These are phyloP conservation scores for Wallacemonas rigidus DNA, from an alignment of 208 protist genomes.

Conservation along the genomic window DNA sequence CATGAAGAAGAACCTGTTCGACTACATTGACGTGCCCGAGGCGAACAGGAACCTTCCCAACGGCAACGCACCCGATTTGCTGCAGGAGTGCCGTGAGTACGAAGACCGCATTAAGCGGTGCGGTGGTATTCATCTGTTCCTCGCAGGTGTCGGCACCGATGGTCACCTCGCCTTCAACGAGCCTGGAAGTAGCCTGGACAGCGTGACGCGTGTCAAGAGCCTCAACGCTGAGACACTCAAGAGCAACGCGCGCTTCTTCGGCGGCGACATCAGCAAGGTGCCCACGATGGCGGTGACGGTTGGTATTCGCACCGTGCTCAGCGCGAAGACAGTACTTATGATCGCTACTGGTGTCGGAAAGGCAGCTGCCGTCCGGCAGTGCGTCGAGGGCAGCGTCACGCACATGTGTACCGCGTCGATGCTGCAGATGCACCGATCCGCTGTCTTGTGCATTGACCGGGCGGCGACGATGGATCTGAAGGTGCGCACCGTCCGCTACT, in stretches of 20 bases:
- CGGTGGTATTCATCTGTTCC: constrained; percentile 95
- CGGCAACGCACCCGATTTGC: constrained; percentile 89
- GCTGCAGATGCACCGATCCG: constrained; percentile 85
- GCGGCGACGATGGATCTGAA: constrained; percentile 90
- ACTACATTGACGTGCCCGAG: constrained; percentile 92
- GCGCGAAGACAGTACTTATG: constrained; percentile 83
- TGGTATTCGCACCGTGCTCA: constrained; percentile 93
- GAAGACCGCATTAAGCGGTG: constrained; percentile 89
- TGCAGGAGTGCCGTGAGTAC: constrained; percentile 90
- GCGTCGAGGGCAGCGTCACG: constrained; percentile 89
- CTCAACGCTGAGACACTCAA: constrained; percentile 94
- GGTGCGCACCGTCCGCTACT: constrained; percentile 95
- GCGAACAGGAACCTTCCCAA: constrained; percentile 93
- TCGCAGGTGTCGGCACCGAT: constrained; percentile 94
- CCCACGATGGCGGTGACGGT: constrained; percentile 95
- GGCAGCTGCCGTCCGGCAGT: constrained; percentile 85
- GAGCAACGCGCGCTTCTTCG: constrained; percentile 95
- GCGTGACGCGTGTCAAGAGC: constrained; percentile 92
- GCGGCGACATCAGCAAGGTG: constrained; percentile 86
- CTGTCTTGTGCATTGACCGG: constrained; percentile 93
- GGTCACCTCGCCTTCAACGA: constrained; percentile 97
- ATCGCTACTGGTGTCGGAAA: constrained; percentile 93
- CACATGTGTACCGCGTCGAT: constrained; percentile 94
- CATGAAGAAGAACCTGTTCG: constrained; percentile 96
- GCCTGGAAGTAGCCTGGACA: constrained; percentile 90